Evolutionary conservation across 768 basidiomycete genomes (phyloP).

Genomic region (Leccinellum luteum): DNA sequence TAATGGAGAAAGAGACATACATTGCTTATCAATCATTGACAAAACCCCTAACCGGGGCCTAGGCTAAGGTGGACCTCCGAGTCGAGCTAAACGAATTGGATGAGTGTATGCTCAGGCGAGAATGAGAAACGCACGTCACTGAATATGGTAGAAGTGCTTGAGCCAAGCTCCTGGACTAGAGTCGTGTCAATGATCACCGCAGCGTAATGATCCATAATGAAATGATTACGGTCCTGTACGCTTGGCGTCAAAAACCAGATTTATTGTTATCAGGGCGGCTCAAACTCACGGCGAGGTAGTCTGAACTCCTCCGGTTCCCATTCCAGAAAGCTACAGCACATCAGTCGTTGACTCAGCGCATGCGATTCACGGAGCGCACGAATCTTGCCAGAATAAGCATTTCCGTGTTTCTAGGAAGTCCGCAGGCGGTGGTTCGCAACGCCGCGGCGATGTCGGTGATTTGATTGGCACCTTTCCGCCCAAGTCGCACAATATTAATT

Average conservation of each 20-base stretch:
- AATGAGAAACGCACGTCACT: constrained; percentile 44
- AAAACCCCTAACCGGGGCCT: constrained; percentile 68
- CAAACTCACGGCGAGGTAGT: constrained; percentile 65
- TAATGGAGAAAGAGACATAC: not conserved
- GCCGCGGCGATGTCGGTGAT: constrained; percentile 58
- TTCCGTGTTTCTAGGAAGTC: constrained; percentile 65
- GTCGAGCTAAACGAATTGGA: constrained; percentile 44
- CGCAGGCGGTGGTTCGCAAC: constrained; percentile 64
- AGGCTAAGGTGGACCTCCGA: too few relatives aligned
- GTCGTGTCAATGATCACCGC: constrained; percentile 13
- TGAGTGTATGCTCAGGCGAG: not conserved
- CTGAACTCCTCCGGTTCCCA: constrained; percentile 72
- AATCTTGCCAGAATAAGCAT: constrained; percentile 71
- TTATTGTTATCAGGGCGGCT: not conserved
- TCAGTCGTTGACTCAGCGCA: not conserved
- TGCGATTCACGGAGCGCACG: constrained; percentile 46
- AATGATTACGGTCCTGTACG: constrained; percentile 58
- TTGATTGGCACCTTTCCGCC: constrained; percentile 70
- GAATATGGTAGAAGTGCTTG: constrained; percentile 70
- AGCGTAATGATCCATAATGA: constrained; percentile 3
- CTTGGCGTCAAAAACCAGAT: not conserved
- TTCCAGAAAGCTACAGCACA: constrained; percentile 56
- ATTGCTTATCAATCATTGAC: constrained; percentile 59
- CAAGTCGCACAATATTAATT: constrained; percentile 69
- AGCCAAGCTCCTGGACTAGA: constrained; percentile 67